A percentile compares a stretch with the other conserved stretches of the same genome.
Conservation (phyloP, 2,329 filamentous ascomycete genomes). For the Claviceps capensis region DNA sequence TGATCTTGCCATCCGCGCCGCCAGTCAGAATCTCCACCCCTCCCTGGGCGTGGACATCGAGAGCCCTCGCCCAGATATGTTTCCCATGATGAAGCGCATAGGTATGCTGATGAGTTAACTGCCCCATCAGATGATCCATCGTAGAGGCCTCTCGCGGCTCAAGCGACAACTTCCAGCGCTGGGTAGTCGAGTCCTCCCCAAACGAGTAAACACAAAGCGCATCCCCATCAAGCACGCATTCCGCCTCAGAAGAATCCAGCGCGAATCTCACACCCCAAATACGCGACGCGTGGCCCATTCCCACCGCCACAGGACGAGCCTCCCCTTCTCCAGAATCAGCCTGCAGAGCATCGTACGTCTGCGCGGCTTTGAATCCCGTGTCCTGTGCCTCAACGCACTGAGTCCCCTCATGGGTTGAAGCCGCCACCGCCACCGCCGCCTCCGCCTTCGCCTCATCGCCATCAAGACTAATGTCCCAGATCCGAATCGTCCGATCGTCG, state of each 20-base stretch:
- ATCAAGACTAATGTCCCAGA: conserved; percentile 68
- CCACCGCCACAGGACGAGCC: conserved; percentile 45
- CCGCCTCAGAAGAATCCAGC: conserved; percentile 3
- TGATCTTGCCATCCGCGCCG: conserved; percentile 66
- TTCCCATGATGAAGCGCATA: conserved; percentile 66
- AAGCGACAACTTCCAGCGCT: conserved; percentile 45
- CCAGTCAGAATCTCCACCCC: conserved; percentile 51
- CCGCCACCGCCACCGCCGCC: not conserved
- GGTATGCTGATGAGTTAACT: conserved; percentile 38
- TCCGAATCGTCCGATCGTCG: conserved; percentile 76
- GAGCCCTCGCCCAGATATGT: conserved; percentile 70
- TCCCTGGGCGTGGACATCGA: conserved; percentile 15
- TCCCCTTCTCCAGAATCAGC: conserved; percentile 5
- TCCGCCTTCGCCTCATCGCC: not conserved
- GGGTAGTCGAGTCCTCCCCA: conserved; percentile 70
- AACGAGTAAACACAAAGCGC: conserved; percentile 49
- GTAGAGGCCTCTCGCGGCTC: not conserved
- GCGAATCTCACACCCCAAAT: conserved; percentile 75
- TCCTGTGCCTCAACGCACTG: conserved; percentile 17
- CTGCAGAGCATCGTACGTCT: conserved; percentile 12
- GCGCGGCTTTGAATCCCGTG: conserved; percentile 45
- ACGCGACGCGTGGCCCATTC: conserved; percentile 76
- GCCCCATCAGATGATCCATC: conserved; percentile 7
- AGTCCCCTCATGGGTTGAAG: not conserved
- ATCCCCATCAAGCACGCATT: conserved; percentile 5